Percentiles rank a stretch among this genome's conserved stretches.
Conservation (phyloP, 331 rosid species). For the Quercus lobata region DNA sequence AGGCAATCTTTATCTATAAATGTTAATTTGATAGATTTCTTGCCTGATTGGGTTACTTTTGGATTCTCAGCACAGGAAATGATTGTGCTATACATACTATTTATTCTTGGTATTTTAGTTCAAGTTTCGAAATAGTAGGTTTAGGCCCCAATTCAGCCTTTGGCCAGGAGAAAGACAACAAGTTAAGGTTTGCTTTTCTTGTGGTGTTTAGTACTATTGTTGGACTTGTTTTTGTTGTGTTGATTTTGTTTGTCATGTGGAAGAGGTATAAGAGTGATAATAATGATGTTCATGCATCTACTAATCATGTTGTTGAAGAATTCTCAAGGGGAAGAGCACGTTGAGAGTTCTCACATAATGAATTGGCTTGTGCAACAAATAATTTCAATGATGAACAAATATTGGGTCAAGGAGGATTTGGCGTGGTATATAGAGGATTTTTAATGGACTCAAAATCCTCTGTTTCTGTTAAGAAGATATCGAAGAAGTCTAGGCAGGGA, state of each 20-base stretch:
- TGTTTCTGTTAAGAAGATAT: slow-evolving; percentile 32
- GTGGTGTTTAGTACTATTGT: slow-evolving; percentile 19
- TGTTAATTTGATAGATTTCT: too few species aligned
- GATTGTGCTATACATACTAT: too few species aligned
- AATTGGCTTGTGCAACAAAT: slow-evolving; percentile 30
- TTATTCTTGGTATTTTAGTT: too few species aligned
- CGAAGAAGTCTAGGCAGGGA: slow-evolving; percentile 30
- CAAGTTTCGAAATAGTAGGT: too few species aligned
- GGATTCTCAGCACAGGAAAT: too few species aligned
- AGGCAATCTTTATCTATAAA: too few species aligned
- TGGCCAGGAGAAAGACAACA: too few species aligned
- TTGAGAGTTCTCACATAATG: slow-evolving; percentile 24
- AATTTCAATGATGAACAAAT: slow-evolving; percentile 20
- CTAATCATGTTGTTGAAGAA: slow-evolving; percentile 20
- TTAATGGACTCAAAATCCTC: slow-evolving; percentile 5
- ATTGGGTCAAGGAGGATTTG: slow-evolving; percentile 43
- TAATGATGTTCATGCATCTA: slow-evolving; percentile 1
- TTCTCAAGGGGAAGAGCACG: slow-evolving; percentile 24
- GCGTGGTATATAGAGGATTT: slow-evolving; percentile 36
- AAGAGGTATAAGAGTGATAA: slow-evolving; percentile 3
- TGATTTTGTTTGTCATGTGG: slow-evolving; percentile 8
- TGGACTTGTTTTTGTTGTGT: slow-evolving; percentile 4
- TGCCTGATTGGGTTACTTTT: too few species aligned
- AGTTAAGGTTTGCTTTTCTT: too few species aligned
- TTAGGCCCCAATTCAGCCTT: too few species aligned